Evolutionary conservation across 2,329 filamentous ascomycete genomes (phyloP).

Genomic region (Paraphaeosphaeria minitans): DNA sequence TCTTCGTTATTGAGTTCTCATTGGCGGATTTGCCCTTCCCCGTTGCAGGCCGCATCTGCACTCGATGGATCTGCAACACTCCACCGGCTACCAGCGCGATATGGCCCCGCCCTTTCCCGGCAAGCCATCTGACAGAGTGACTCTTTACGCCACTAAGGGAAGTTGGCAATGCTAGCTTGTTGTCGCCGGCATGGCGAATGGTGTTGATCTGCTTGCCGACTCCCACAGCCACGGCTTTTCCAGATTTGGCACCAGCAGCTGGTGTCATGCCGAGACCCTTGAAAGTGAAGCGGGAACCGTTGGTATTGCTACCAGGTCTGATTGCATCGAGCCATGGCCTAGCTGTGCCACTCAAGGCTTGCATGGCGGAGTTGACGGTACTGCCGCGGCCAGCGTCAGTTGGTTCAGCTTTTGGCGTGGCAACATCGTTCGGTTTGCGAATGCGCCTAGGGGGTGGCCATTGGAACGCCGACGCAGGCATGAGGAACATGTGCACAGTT

Average conservation of each 20-base stretch:
- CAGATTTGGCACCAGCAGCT: constrained; percentile 64
- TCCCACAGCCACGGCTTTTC: constrained; percentile 73
- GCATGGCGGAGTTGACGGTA: constrained; percentile 48
- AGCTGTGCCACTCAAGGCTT: constrained; percentile 52
- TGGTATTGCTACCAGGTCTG: constrained; percentile 40
- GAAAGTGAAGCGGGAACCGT: constrained; percentile 42
- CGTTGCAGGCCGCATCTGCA: constrained; percentile 56
- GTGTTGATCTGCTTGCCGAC: constrained; percentile 75
- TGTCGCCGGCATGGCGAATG: constrained; percentile 75
- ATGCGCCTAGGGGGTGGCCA: constrained; percentile 75
- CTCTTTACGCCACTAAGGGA: constrained; percentile 60
- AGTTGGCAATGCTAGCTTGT: constrained; percentile 71
- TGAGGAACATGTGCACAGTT: constrained; percentile 91
- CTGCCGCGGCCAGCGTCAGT: constrained; percentile 38
- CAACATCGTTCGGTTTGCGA: constrained; percentile 31
- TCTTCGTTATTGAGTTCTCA: constrained; percentile 54
- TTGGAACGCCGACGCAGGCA: constrained; percentile 79
- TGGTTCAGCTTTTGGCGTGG: constrained; percentile 39
- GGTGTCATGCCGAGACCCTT: constrained; percentile 48
- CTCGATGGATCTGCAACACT: constrained; percentile 68
- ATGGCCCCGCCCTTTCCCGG: constrained; percentile 64
- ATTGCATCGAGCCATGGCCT: constrained; percentile 46
- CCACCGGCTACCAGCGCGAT: constrained; percentile 71
- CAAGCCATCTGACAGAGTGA: constrained; percentile 69
- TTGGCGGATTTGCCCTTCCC: constrained; percentile 49